Percentiles rank a stretch among this genome's conserved stretches.
These are phyloP conservation scores for Mycena pura DNA, from an alignment of 768 basidiomycete species.

Conservation along the genomic window DNA sequence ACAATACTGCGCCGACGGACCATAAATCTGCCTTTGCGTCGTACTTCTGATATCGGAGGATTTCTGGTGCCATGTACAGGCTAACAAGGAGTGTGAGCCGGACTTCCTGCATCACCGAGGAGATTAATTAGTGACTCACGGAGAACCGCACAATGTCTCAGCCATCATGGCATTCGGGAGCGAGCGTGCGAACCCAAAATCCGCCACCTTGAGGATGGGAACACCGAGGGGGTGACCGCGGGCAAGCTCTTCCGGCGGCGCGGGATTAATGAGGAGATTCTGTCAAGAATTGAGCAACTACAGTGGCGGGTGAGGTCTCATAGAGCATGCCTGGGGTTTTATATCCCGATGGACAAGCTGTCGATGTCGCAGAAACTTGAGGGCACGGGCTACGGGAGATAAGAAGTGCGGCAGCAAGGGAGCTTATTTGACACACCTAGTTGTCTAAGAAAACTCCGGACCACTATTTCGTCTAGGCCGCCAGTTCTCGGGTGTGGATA, in stretches of 20 bases:
- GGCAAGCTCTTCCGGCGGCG: slow-evolving; percentile 78
- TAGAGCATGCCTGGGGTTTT: slow-evolving; percentile 78
- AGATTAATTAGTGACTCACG: slow-evolving; percentile 60
- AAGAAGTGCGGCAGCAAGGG: neutral
- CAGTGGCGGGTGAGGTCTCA: neutral
- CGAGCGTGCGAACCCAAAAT: slow-evolving; percentile 96
- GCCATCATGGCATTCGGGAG: slow-evolving; percentile 94
- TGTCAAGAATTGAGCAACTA: no score
- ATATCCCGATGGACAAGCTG: slow-evolving; percentile 97
- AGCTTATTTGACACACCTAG: slow-evolving; percentile 61
- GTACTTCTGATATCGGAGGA: slow-evolving; percentile 95
- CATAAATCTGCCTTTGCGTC: slow-evolving; percentile 98
- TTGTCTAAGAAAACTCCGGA: slow-evolving; percentile 91
- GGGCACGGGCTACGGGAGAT: slow-evolving; percentile 75
- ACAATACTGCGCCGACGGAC: slow-evolving; percentile 97
- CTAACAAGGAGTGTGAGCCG: slow-evolving; percentile 45
- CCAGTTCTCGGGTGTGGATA: slow-evolving; percentile 93
- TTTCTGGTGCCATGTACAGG: slow-evolving; percentile 99
- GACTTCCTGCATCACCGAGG: neutral
- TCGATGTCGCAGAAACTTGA: slow-evolving; percentile 88
- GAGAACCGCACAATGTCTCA: slow-evolving; percentile 97
- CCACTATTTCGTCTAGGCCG: slow-evolving; percentile 88
- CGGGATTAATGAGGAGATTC: slow-evolving; percentile 90
- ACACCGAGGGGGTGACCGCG: slow-evolving; percentile 91
- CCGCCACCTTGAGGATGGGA: slow-evolving; percentile 95